A percentile compares a stretch with the other conserved stretches of the same genome.
Conservation (phyloP, 2,329 filamentous ascomycete genomes). For the Penicillium polonicum region DNA sequence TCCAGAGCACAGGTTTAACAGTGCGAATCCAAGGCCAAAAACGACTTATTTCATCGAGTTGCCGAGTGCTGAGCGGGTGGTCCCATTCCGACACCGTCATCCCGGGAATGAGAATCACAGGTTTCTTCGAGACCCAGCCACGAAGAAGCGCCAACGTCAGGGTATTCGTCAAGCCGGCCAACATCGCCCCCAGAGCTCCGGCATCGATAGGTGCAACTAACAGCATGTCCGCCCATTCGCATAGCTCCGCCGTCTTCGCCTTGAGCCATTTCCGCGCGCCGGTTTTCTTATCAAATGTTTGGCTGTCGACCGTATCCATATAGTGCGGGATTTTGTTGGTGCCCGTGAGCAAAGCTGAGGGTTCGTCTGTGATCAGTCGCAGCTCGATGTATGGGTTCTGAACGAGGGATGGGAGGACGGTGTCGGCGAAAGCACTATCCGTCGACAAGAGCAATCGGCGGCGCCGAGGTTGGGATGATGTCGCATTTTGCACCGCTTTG, state of each 20-base stretch:
- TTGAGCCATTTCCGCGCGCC: slow-evolving; percentile 42
- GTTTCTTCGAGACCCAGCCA: slow-evolving; percentile 84
- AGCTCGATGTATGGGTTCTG: slow-evolving; percentile 42
- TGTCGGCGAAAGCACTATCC: slow-evolving; percentile 41
- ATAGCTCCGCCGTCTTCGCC: slow-evolving; percentile 59
- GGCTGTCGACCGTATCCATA: slow-evolving; percentile 41
- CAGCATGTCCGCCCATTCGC: slow-evolving; percentile 84
- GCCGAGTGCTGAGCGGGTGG: slow-evolving; percentile 83
- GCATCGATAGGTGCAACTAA: slow-evolving; percentile 83
- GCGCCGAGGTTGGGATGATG: slow-evolving; percentile 18
- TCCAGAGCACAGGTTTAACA: slow-evolving; percentile 78
- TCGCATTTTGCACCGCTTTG: slow-evolving; percentile 1
- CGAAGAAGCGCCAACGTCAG: slow-evolving; percentile 77
- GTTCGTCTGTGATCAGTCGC: slow-evolving; percentile 44
- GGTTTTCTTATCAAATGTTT: slow-evolving; percentile 40
- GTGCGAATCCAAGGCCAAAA: slow-evolving; percentile 88
- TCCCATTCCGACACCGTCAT: slow-evolving; percentile 91
- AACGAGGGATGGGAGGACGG: slow-evolving; percentile 39
- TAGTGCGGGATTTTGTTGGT: slow-evolving; percentile 42
- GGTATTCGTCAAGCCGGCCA: slow-evolving; percentile 78
- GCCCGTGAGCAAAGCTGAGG: slow-evolving; percentile 37
- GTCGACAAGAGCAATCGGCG: slow-evolving; percentile 40
- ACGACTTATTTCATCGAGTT: slow-evolving; percentile 75
- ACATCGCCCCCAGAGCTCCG: slow-evolving; percentile 81
- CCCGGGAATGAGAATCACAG: slow-evolving; percentile 78